Evolutionary conservation across 345 rosid genomes (phyloP), one percentile per base, ranked within the genome.

Genomic region (Boechera divaricarpa): DNA sequence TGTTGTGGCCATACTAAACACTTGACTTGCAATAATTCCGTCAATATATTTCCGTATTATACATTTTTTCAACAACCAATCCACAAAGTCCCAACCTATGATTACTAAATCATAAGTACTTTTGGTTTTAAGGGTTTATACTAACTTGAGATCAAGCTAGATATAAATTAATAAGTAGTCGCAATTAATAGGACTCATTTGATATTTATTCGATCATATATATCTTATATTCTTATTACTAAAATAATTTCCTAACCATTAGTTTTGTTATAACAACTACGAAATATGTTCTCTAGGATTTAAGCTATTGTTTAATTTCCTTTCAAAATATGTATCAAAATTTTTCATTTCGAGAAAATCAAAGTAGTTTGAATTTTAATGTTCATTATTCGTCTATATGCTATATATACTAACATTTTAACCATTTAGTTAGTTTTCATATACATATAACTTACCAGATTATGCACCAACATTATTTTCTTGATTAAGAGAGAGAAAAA

Each of bases 31-130:
- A 69, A 53, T 77, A 32, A 69, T 69, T 69, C 52, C 31, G 62
- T 67, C 53, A 36, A 67, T 42, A 59, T 45, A 16, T 45, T 60
- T 6, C 48, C 55, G 11, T 64, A 44, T 53, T 13, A 63, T 45
- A 53, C 6, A 63, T 62, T 61, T 70, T 42, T 45, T 63, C 76
- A 77, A 77, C 80, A 77, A 77, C 76, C 76, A 70, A 45, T 77
- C n/a, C 76, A 55, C 60, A 45, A 63, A 63, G 21, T n/a, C 53
- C 80, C 42, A 69, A 42, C 55, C 69, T 56, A 67, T 57, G 78
- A 75, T 57, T 60, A 69, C 51, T 45, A 56, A 63, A 77, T 77
- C 21, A 76, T 61, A 69, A 52, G 32, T 39, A 67, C 36, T 11
- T 75, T 67, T 75, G 60, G 32, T 15, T 59, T 59, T 41, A 18